phyloP scores from a whole-genome alignment of 2,329 filamentous ascomycete species.

The Pseudodiploospora longispora region DNA sequence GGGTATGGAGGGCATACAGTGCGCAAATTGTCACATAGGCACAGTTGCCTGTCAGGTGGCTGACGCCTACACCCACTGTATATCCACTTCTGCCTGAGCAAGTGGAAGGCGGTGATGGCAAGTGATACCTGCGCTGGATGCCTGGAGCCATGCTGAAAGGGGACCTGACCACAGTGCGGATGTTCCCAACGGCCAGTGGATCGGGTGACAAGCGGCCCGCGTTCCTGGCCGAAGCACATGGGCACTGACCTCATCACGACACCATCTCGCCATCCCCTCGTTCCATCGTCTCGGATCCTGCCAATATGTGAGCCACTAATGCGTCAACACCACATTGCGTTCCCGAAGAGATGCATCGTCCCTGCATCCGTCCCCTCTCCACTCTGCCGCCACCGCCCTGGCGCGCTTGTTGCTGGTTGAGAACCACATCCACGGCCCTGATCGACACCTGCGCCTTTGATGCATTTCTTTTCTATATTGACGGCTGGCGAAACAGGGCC shows the following conservation, averaged over 20 bases:
- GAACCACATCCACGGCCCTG: too few species aligned
- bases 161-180: slow-evolving; percentile 5
- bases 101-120: not conserved
- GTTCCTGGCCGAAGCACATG: too few species aligned
- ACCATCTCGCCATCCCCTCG: too few species aligned
- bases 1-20: not conserved
- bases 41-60: too few species aligned
- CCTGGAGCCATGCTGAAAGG: slow-evolving; percentile 2
- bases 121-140: not conserved
- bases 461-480: too few species aligned
- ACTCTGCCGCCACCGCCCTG: slow-evolving; percentile 2
- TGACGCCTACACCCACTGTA: too few species aligned
- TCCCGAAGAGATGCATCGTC: slow-evolving; percentile 7
- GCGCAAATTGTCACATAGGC: not conserved
- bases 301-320: slow-evolving; percentile 1
- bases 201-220: too few species aligned
- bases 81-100: not conserved
- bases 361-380: slow-evolving; percentile 8
- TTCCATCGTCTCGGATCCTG: too few species aligned
- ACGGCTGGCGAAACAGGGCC: too few species aligned
- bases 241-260: too few species aligned
- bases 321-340: not conserved
- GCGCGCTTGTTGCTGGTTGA: slow-evolving; percentile 1
- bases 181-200: not conserved
- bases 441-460: too few species aligned